Evolutionary conservation across 139 green algal species (phyloP), one percentile per base, ranked within the genome.

Genomic region (Coelastrella sp.): DNA sequence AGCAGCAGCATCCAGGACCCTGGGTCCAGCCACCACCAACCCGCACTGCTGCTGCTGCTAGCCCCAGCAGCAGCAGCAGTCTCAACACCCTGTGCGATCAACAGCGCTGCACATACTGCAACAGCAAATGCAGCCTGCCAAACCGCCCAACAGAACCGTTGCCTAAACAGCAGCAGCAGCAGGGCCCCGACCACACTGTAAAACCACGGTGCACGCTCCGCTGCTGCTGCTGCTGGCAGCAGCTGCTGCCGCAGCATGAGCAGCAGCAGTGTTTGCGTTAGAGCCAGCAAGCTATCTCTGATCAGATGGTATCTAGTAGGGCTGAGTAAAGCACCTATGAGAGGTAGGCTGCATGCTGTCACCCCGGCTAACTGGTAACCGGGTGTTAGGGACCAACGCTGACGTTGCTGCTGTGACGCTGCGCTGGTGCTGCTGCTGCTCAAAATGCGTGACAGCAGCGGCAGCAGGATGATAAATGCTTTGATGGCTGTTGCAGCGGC

Each of bases 151-250:
- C 19, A 74, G 57, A 86, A 61, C 80, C 80, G 80, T 59, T 86
- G 80, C 59, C 47, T 58, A 8, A 59, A 86, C 80, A 86, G 22
- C 58, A 86, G 80, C 80, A 86, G 80, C 80, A 86, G 80, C 80
- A 86, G 22, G 20, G n/a, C 80, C 5, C 58, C 80, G 19, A 22
- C 5, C n/a, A 60, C 23, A 59, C 80, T 74, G 80, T 83, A 57
- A 56, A 83, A 83, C 78, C 65, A n/a, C 19, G 5, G 10, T 20
- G 58, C 10, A n/a, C n/a, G 7, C 3, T 7, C 80, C 5, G 80
- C 20, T 73, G 16, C 80, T 83, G 78, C 56, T 22, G 78, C 78
- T 47, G 78, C 54, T 16, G 23, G 11, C 78, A 83, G 78, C 54
- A 83, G 56, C 78, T 54, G 78, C 78, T 19, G 17, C 17, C 58